These are phyloP conservation scores for Peronospora farinosa DNA, from an alignment of 352 stramenopile species.

Conservation along the genomic window DNA sequence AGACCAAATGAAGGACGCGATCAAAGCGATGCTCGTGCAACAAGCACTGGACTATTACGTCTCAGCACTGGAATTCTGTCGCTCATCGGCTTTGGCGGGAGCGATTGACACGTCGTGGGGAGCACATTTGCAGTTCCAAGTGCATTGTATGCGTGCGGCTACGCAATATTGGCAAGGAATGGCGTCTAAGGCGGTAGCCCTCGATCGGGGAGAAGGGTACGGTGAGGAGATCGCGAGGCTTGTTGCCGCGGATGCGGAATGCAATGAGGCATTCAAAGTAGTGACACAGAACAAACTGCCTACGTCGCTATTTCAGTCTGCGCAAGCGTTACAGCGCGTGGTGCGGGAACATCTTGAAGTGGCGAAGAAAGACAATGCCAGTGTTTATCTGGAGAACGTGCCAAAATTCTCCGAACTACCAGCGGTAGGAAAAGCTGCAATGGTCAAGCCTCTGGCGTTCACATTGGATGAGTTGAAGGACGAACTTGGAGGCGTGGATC, in stretches of 20 bases:
- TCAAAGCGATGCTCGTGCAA: slow-evolving; percentile 80
- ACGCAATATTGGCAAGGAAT: slow-evolving; percentile 74
- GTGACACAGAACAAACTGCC: slow-evolving; percentile 61
- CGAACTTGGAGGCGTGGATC: slow-evolving; percentile 48
- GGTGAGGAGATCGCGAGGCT: slow-evolving; percentile 73
- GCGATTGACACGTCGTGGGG: slow-evolving; percentile 62
- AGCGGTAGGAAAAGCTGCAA: slow-evolving; percentile 50
- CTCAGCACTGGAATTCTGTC: slow-evolving; percentile 49
- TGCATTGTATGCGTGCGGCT: slow-evolving; percentile 60
- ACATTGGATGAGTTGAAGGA: slow-evolving; percentile 45
- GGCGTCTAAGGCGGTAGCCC: slow-evolving; percentile 51
- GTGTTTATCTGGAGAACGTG: slow-evolving; percentile 76
- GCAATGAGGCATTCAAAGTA: slow-evolving; percentile 51
- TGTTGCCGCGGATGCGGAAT: slow-evolving; percentile 43
- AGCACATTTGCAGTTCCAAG: slow-evolving; percentile 64
- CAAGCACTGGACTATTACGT: slow-evolving; percentile 68
- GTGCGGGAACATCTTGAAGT: slow-evolving; percentile 48
- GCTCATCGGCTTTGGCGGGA: slow-evolving; percentile 39
- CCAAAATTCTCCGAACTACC: slow-evolving; percentile 49
- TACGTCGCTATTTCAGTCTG: slow-evolving; percentile 43
- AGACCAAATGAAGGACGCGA: slow-evolving; percentile 75
- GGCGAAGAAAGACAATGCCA: slow-evolving; percentile 75
- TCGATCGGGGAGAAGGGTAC: slow-evolving; percentile 53
- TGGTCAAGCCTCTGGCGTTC: slow-evolving; percentile 54
- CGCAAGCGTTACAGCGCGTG: slow-evolving; percentile 47